Base-by-base conservation (phyloP, 1,139 yeast species). In the Blastobotrys ciferrii region DNA sequence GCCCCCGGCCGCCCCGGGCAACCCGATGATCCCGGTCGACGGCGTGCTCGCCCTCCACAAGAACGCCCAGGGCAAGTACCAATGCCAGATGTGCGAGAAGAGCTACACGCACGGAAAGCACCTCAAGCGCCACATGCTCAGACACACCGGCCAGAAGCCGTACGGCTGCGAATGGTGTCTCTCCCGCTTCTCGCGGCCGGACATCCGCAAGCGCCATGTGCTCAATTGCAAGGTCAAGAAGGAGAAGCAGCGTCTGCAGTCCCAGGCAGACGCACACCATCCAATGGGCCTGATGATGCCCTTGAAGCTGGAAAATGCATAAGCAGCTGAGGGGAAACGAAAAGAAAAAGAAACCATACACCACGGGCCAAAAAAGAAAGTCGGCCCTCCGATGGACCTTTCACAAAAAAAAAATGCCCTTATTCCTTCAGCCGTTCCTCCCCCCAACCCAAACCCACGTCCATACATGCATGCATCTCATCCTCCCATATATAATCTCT, bases 31-130 rank as follows among this genome's bases (percentile, higher is more conserved):
- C 33, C 42, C 43, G 13, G 50, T 46, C 14, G 50, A 48, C 9
- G 44, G 45, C n/a, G 28, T 46, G 9, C 32, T 47, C 32, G 47
- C 49, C 6, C 40, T 37, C 11, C 41, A 13, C 5, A 49, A 36
- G 19, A 55, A 57, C 51, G 49, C 52, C 2, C 57, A 57, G n/a
- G 68, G 68, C 38, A 58, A 60, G 48, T 63, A 53, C 49, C 54
- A 49, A 20, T 65, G 69, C 54, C 48, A 51, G 30, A 49, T 50
- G 43, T 65, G 69, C 49, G 51, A 56, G 31, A 54, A 59, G 32
- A 42, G 63, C 9, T 65, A 65, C 45, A 56, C 64, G 15, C 67
- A 65, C 43, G 58, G 60, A 33, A 65, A 65, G 50, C 69, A 65
- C 44, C 59, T 65, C 33, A 57, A 61, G 46, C 58, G 69, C 11